Percentiles rank a stretch among this genome's conserved stretches.
Evolutionary conservation across 192 early-diverging fungal species (phyloP).

Genomic region (Glomus cerebriforme): DNA sequence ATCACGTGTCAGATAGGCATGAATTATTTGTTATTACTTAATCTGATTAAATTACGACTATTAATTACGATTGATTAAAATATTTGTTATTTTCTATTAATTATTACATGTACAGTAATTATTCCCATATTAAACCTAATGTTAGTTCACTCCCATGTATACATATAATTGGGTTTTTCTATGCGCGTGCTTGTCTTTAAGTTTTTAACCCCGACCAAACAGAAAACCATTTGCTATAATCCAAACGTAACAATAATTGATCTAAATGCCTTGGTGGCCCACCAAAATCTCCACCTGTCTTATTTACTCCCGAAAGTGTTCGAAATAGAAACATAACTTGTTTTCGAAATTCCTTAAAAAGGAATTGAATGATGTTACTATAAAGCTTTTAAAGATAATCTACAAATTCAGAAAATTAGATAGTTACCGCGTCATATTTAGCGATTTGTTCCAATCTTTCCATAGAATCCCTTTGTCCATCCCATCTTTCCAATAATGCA

Average conservation of each 20-base stretch:
- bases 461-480: neutral
- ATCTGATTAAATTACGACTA: too few species aligned
- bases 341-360: conserved; percentile 36
- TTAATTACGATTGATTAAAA: too few species aligned
- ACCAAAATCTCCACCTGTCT: conserved; percentile 33
- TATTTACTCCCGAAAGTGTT: conserved; percentile 35
- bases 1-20: too few species aligned
- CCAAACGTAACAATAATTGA: conserved; percentile 41
- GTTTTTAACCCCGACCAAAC: too few species aligned
- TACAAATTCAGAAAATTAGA: neutral
- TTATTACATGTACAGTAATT: too few species aligned
- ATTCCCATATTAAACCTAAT: too few species aligned
- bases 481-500: conserved; percentile 29
- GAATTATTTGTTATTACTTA: too few species aligned
- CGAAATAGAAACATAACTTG: conserved; percentile 33
- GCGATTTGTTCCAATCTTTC: conserved; percentile 30
- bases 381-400: neutral
- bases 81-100: too few species aligned
- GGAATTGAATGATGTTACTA: neutral
- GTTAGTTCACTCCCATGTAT: too few species aligned
- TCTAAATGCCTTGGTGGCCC: conserved; percentile 37
- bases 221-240: conserved; percentile 48
- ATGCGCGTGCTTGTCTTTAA: too few species aligned
- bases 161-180: too few species aligned
- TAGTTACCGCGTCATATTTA: conserved; percentile 37